These are phyloP conservation scores for Cenococcum geophilum DNA, from an alignment of 495 filamentous ascomycete species.

Conservation along the genomic window DNA sequence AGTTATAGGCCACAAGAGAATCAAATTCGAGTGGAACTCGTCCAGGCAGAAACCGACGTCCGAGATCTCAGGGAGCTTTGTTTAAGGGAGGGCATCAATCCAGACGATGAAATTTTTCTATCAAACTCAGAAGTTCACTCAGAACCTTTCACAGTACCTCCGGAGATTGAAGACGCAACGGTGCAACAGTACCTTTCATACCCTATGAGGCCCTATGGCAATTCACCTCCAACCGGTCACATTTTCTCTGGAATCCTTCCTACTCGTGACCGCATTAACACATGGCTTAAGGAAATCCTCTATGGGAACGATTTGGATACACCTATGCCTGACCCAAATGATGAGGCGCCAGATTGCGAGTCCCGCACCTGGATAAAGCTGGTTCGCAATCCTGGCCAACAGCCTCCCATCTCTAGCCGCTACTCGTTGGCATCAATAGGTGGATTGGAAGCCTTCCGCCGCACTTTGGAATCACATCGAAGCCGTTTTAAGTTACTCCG, in stretches of 20 bases:
- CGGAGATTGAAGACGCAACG: neutral
- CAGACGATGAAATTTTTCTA: neutral
- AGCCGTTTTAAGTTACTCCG: no score
- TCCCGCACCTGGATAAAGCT: neutral
- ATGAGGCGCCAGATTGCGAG: neutral
- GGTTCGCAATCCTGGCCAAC: neutral
- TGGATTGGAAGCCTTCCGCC: neutral
- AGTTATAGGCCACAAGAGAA: neutral
- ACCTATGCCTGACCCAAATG: no score
- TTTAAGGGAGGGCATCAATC: constrained; percentile 1
- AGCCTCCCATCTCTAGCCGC: neutral
- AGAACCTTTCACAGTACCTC: neutral
- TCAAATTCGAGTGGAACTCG: constrained; percentile 1
- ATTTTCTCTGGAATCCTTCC: neutral
- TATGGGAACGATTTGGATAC: neutral
- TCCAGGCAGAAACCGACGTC: constrained; percentile 6
- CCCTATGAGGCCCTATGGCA: neutral
- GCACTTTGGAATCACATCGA: no score
- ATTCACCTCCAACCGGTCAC: neutral
- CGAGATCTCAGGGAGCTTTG: constrained; percentile 8
- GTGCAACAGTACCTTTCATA: neutral
- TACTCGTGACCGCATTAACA: constrained; percentile 6
- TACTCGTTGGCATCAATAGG: neutral
- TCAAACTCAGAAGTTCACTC: neutral
- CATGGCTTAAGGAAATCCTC: constrained; percentile 8